Percentiles rank a stretch among this genome's conserved stretches.
phyloP scores from a whole-genome alignment of 305 asterid genomes.

The Fraxinus albicans region DNA sequence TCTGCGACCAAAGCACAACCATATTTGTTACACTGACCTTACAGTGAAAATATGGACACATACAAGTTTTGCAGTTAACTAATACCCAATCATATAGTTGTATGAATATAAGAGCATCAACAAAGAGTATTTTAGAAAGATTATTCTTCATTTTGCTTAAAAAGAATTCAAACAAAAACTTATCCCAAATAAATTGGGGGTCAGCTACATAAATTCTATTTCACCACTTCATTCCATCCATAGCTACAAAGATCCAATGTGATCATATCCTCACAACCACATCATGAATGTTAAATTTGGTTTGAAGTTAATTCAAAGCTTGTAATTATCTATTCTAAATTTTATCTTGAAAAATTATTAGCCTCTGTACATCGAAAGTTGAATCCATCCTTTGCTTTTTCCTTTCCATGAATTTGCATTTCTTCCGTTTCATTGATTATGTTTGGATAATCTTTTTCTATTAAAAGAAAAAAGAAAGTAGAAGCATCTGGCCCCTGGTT shows the following conservation, averaged over 20 bases:
- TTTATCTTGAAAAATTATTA: background rate
- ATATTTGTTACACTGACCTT: slow-evolving; percentile 11
- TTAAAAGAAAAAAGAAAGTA: background rate
- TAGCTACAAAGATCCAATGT: background rate
- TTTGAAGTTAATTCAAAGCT: background rate
- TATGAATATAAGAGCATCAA: background rate
- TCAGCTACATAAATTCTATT: background rate
- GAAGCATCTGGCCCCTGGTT: background rate
- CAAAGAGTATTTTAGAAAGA: background rate
- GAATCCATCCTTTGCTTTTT: background rate
- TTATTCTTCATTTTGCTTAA: background rate
- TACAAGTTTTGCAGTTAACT: background rate
- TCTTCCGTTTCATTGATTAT: background rate
- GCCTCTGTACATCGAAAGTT: background rate
- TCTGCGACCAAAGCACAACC: slow-evolving; percentile 49
- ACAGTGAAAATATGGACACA: background rate
- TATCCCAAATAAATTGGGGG: background rate
- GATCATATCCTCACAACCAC: background rate
- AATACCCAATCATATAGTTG: slow-evolving; percentile 2
- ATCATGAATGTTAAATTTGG: background rate
- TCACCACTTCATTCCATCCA: background rate
- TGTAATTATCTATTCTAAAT: background rate
- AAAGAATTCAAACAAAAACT: background rate
- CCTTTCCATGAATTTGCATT: background rate
- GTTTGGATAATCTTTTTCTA: background rate